Base-by-base conservation (phyloP, 805 yeast genomes). In the Schwanniomyces sp. region DNA sequence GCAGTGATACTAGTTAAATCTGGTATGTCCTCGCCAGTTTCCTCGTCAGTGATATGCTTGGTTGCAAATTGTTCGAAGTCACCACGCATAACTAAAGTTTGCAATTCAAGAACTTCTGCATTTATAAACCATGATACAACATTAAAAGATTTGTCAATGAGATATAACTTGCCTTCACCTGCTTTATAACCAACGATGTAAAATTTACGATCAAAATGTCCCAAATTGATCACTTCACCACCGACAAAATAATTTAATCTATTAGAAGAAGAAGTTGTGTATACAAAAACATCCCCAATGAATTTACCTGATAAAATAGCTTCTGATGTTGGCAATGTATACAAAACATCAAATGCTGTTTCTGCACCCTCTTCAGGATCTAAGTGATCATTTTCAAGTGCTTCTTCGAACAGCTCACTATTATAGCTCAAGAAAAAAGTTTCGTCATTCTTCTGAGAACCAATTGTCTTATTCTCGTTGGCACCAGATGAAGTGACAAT, bases 241-340 rank as follows among this genome's bases (percentile, higher is more conserved):
- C 99, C 99, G 51, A 94, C 98, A 52, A 91, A 81, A 66, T 94
- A 94, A 70, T 91, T 92, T 62, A 94, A 78, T 67, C 98, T 83
- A 71, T 91, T 89, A 34, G 76, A 63, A 21, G 95, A 78, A 16
- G 83, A 62, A 2, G 97, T 90, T 12, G 97, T 89, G 74, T 86
- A 94, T 45, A 94, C 82, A 66, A 92, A 91, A 40, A 94, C 97
- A 72, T 94, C 98, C 55, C 98, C 99, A 59, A 91, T 91, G 91
- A 97, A 94, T 66, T 85, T 86, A 61, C 97, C 97, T 26, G 96
- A 85, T 50, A 88, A 82, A 34, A 92, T 81, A 16, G 84, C 72
- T 64, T 94, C 99, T 2, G 74, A 56, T 24, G 75, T 67, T 48
- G 81, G 79, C 50, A 90, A 79, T 52, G 95, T 96, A 59, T 85